These are phyloP conservation scores for Xylariales sp. DNA, from an alignment of 2,329 filamentous ascomycete genomes.

Conservation along the genomic window DNA sequence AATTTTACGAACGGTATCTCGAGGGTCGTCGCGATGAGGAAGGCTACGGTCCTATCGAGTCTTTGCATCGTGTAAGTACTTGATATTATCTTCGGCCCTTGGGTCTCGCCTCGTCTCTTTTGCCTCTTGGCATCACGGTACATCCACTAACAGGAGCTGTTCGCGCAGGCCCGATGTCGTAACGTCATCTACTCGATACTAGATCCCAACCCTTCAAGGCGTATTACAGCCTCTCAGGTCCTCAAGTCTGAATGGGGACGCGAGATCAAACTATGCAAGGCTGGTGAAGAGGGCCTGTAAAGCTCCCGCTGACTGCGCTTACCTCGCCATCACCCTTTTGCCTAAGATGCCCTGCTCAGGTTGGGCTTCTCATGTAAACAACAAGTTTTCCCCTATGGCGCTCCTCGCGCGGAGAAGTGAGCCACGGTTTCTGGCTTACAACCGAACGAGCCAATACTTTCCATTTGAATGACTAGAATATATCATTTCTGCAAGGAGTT, in stretches of 20 bases:
- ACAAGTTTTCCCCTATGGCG: background rate
- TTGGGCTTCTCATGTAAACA: conserved; percentile 15
- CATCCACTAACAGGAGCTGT: conserved; percentile 40
- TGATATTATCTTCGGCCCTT: background rate
- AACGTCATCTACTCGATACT: conserved; percentile 99
- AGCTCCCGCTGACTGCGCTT: conserved; percentile 19
- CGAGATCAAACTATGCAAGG: conserved; percentile 96
- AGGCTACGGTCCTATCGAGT: conserved; percentile 96
- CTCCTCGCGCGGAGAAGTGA: conserved; percentile 1
- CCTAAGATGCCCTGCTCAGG: conserved; percentile 2
- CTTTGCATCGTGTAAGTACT: conserved; percentile 84
- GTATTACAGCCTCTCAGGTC: conserved; percentile 95
- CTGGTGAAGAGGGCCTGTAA: conserved; percentile 93
- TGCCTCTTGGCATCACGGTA: conserved; percentile 17
- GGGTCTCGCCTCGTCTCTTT: background rate
- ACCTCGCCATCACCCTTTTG: conserved; percentile 29
- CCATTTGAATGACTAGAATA: conserved; percentile 41
- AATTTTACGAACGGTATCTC: conserved; percentile 95
- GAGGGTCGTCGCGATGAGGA: conserved; percentile 93
- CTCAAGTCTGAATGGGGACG: conserved; percentile 99
- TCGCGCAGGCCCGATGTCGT: conserved; percentile 86
- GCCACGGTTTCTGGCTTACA: conserved; percentile 8
- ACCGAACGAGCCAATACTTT: conserved; percentile 25
- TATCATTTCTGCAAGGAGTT: conserved; percentile 47
- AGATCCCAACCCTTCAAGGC: conserved; percentile 90